Base-by-base conservation (phyloP, 108 stramenopile species). In the Stephanodiscus triporus region DNA sequence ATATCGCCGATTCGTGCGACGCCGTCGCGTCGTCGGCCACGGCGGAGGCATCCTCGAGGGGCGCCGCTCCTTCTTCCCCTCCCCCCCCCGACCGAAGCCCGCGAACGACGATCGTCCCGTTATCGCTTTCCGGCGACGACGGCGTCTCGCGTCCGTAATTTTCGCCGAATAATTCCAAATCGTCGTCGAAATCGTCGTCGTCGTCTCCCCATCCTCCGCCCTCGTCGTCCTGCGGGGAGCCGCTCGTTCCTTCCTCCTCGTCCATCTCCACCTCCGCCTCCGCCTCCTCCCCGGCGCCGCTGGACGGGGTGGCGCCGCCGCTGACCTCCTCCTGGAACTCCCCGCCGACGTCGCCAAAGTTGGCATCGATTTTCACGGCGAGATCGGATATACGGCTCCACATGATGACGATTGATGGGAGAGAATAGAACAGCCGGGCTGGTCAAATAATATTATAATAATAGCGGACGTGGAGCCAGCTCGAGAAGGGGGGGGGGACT, bases 301-400 rank as follows among this genome's bases (percentile, higher is more conserved):
- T 38, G 38, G 14, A 20, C 6, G 36, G 23, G 9, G 64, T 45
- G 37, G 29, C 10, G 23, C 40, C 43, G 11, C 34, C 29, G 57
- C 32, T 34, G 32, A n/a, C 60, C 26, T 37, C 61, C 6, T 43
- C 63, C 24, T 13, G 56, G 62, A 51, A 43, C 34, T 37, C 22
- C n/a, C 11, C 58, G 45, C 61, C 66, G 29, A 34, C 45, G 20
- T 34, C 34, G 66, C 50, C 67, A 37, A 68, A 76, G 49, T 47
- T 72, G 45, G 63, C 65, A 38, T 78, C 77, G 32, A 78, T 64
- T 45, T 72, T 59, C 53, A 72, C 77, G 38, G 78, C 68, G 45
- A 80, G 36, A 51, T 80, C 58, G 53, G 78, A 68, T 5, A 80
- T 58, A 2, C 62, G 58, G 49, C 78, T 72, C 78, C 78, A 80